These are phyloP conservation scores for Metschnikowia amazonensis DNA, from an alignment of 805 yeast genomes.

Conservation along the genomic window DNA sequence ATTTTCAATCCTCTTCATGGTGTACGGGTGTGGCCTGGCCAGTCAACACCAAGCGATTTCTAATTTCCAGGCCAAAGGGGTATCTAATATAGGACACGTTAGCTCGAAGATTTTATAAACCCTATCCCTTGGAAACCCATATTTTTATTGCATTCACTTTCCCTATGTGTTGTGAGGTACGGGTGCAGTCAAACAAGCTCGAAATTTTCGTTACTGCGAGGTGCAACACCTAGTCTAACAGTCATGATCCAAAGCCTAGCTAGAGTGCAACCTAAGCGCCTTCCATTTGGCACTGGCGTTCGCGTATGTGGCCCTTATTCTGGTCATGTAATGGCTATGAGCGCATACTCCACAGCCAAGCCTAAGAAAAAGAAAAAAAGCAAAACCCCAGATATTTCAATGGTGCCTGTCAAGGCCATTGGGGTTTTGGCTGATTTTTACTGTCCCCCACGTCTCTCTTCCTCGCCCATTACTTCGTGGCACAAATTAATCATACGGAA, in stretches of 20 bases:
- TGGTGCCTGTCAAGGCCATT: slow-evolving; percentile 35
- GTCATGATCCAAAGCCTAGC: slow-evolving; percentile 3
- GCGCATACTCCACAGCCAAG: slow-evolving; percentile 15
- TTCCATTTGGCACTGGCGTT: not conserved
- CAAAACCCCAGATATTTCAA: slow-evolving; percentile 29
- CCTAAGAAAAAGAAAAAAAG: slow-evolving; percentile 16
- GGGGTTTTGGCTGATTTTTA: slow-evolving; percentile 43
- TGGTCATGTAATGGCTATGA: not conserved
- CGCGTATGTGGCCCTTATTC: not conserved
- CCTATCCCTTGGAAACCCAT: too few species aligned
- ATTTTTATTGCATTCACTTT: too few species aligned
- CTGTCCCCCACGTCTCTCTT: slow-evolving; percentile 35
- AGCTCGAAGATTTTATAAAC: too few species aligned
- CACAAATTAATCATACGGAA: slow-evolving; percentile 52
- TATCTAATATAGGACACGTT: too few species aligned
- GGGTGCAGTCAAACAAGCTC: not conserved
- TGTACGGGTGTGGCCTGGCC: slow-evolving; percentile 6
- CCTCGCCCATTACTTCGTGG: slow-evolving; percentile 32
- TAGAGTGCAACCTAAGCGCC: not conserved
- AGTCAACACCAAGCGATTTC: not conserved
- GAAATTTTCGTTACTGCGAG: slow-evolving; percentile 6
- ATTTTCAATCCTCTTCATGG: not conserved
- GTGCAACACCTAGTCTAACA: not conserved
- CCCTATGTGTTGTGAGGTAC: not conserved
- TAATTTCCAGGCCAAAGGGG: not conserved